Percentiles rank a stretch among this genome's conserved stretches.
Conservation (phyloP, 805 yeast species). For the Brettanomyces naardenensis region DNA sequence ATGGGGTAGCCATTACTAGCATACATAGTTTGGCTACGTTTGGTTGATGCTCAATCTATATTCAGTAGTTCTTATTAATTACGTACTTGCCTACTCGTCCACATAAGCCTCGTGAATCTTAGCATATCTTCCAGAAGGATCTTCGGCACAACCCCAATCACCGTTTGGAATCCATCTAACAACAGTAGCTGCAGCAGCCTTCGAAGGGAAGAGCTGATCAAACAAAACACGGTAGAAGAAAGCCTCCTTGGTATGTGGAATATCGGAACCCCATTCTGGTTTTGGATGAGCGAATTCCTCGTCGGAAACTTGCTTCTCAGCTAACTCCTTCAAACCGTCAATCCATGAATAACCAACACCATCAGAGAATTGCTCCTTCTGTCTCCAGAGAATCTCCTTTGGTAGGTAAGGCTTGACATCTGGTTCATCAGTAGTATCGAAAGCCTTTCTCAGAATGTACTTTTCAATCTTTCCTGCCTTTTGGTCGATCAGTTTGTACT, state of each 20-base stretch:
- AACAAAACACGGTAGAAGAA: conserved; percentile 98
- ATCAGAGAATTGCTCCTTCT: conserved; percentile 98
- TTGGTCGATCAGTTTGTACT: conserved; percentile 75
- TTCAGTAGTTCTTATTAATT: no score
- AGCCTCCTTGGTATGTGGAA: conserved; percentile 97
- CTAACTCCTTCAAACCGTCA: conserved; percentile 93
- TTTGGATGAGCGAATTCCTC: conserved; percentile 88
- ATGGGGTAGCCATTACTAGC: neutral
- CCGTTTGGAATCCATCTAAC: conserved; percentile 99
- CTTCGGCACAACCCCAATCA: conserved; percentile 99
- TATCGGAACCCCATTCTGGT: conserved; percentile 92
- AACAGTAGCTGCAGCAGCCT: conserved; percentile 92
- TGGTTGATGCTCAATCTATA: neutral
- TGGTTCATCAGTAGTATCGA: conserved; percentile 86
- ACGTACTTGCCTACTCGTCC: no score
- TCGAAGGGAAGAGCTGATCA: conserved; percentile 84
- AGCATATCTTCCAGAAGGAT: conserved; percentile 97
- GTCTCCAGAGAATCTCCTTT: conserved; percentile 96
- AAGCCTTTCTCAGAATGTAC: conserved; percentile 94
- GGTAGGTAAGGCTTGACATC: conserved; percentile 81
- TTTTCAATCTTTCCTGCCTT: conserved; percentile 81
- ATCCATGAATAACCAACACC: conserved; percentile 99
- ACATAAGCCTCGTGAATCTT: conserved; percentile 76
- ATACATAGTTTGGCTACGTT: neutral
- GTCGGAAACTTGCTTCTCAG: conserved; percentile 78